phyloP scores from a whole-genome alignment of 2,329 filamentous ascomycete genomes.

The Nothopassalora personata region DNA sequence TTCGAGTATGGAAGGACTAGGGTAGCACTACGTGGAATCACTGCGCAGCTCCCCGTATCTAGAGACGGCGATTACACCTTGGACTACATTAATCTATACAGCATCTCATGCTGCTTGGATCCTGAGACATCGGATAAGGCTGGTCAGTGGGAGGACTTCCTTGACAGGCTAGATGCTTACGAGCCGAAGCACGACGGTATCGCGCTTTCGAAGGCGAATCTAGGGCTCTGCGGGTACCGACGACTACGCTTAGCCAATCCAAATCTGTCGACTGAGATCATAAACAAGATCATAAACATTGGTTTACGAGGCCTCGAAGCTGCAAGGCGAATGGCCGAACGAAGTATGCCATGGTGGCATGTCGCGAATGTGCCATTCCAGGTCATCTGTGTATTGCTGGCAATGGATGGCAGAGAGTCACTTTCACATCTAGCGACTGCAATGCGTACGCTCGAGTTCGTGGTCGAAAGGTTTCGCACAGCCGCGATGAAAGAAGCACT shows the following conservation, averaged over 20 bases:
- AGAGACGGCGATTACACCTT: constrained; percentile 40
- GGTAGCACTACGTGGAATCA: constrained; percentile 46
- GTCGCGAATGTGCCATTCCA: constrained; percentile 57
- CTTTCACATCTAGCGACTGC: constrained; percentile 47
- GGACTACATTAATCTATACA: constrained; percentile 50
- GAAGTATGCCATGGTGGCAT: constrained; percentile 53
- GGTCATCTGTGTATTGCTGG: constrained; percentile 51
- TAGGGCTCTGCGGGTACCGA: constrained; percentile 52
- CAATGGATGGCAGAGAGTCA: constrained; percentile 49
- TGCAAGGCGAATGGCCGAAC: constrained; percentile 43
- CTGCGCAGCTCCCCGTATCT: constrained; percentile 37
- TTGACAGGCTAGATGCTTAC: constrained; percentile 28
- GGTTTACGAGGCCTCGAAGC: constrained; percentile 44
- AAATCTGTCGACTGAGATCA: constrained; percentile 39
- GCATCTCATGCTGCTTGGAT: constrained; percentile 51
- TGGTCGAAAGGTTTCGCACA: constrained; percentile 30
- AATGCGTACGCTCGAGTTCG: constrained; percentile 38
- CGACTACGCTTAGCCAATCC: constrained; percentile 49
- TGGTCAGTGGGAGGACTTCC: constrained; percentile 31
- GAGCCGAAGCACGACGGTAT: constrained; percentile 30
- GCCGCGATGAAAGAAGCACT: constrained; percentile 47
- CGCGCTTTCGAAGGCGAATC: constrained; percentile 46
- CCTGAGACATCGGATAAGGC: constrained; percentile 38
- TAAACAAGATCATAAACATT: constrained; percentile 46
- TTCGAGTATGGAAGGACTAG: constrained; percentile 54